These are phyloP conservation scores for Silene coronaria DNA, from an alignment of 179 eudicot species.

Conservation along the genomic window DNA sequence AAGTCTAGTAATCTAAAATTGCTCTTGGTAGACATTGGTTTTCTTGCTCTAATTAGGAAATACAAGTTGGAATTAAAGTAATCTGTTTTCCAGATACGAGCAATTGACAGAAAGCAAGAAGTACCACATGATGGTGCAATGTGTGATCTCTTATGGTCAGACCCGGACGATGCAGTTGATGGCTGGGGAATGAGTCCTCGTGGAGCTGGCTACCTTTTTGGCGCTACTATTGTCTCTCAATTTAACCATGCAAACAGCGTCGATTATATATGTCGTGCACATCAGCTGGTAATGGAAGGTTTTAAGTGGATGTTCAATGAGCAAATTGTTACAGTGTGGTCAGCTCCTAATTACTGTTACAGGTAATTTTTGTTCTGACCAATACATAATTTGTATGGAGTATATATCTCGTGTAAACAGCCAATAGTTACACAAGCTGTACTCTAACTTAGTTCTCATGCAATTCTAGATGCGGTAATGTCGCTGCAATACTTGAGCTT, in stretches of 20 bases:
- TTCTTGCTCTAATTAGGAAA: background rate
- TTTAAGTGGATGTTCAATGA: constrained; percentile 89
- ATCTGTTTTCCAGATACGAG: constrained; percentile 54
- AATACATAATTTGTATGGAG: background rate
- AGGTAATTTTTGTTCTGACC: constrained; percentile 35
- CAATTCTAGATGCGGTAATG: constrained; percentile 82
- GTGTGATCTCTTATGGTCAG: constrained; percentile 99
- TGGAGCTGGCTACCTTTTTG: constrained; percentile 90
- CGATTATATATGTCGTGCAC: constrained; percentile 90
- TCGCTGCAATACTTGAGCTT: constrained; percentile 96
- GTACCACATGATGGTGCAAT: constrained; percentile 95
- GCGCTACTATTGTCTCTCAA: constrained; percentile 58
- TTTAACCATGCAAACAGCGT: constrained; percentile 80
- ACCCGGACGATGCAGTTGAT: constrained; percentile 86
- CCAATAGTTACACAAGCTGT: background rate
- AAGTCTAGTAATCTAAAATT: background rate
- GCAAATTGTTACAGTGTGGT: constrained; percentile 97
- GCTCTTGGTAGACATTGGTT: background rate
- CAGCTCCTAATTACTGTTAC: constrained; percentile 96
- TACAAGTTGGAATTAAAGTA: background rate
- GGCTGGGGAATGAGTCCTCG: constrained; percentile 98
- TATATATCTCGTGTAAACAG: background rate
- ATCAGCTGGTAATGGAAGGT: constrained; percentile 97
- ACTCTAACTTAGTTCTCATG: constrained; percentile 4
- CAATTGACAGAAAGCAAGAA: constrained; percentile 91